phyloP scores from a whole-genome alignment of 1,139 yeast genomes.

The Geotrichum cucujoidarum region DNA sequence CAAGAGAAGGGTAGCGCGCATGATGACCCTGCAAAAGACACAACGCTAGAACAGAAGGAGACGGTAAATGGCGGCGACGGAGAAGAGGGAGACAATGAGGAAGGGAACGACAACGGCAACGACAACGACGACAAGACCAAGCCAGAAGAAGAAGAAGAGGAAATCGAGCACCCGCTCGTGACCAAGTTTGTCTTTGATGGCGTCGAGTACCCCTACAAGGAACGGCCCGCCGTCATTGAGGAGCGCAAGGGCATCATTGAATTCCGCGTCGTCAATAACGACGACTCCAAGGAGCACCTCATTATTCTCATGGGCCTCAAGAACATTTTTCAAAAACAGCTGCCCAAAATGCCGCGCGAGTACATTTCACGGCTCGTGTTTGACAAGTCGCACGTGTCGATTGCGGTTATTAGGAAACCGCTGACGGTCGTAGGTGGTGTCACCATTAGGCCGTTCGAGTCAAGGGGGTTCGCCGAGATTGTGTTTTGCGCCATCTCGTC shows the following conservation, averaged over 20 bases:
- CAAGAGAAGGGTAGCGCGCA: too few species aligned
- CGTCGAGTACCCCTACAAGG: constrained; percentile 76
- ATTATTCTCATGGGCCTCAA: constrained; percentile 92
- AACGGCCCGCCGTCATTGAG: constrained; percentile 88
- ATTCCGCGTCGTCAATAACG: constrained; percentile 93
- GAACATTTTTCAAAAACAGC: constrained; percentile 92
- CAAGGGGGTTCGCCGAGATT: constrained; percentile 90
- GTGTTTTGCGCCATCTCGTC: constrained; percentile 97
- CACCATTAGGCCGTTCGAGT: constrained; percentile 89
- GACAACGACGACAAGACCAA: constrained; percentile 33
- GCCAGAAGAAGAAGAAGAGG: constrained; percentile 26
- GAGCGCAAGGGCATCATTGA: constrained; percentile 89
- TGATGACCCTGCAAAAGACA: too few species aligned
- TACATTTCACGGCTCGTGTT: constrained; percentile 91
- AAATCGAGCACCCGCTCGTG: constrained; percentile 33
- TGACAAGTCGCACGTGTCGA: constrained; percentile 88
- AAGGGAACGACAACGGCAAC: constrained; percentile 24
- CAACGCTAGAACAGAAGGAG: not conserved
- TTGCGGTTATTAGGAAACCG: constrained; percentile 92
- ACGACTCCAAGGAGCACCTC: constrained; percentile 77
- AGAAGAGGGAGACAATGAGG: constrained; percentile 29
- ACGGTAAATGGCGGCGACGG: not conserved
- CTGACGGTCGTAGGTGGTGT: constrained; percentile 96
- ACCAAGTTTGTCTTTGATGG: constrained; percentile 65
- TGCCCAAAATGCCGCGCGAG: constrained; percentile 98